phyloP scores from a whole-genome alignment of 495 filamentous ascomycete genomes.

The Jackrogersella minutella region DNA sequence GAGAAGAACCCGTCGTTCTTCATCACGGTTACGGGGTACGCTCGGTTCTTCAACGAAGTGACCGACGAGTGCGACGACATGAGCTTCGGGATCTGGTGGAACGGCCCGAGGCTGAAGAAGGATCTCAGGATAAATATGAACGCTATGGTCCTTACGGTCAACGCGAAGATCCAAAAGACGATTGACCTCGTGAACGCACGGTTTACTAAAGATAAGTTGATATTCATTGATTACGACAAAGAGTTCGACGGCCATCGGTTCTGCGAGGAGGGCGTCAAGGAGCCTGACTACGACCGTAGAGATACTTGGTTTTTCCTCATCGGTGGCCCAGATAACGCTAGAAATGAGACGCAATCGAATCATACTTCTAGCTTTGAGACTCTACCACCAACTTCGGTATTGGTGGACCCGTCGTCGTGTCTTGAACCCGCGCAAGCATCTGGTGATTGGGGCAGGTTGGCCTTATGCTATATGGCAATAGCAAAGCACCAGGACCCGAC shows the following conservation, averaged over 20 bases:
- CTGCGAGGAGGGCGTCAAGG: constrained; percentile 54
- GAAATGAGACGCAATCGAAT: constrained; percentile 15
- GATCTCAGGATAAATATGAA: constrained; percentile 49
- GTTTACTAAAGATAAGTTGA: constrained; percentile 44
- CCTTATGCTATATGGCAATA: constrained; percentile 53
- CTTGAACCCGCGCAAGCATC: constrained; percentile 38
- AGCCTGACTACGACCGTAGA: constrained; percentile 50
- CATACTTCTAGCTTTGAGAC: constrained; percentile 13
- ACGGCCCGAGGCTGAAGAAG: constrained; percentile 46
- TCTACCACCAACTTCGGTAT: constrained; percentile 33
- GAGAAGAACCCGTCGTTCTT: constrained; percentile 49
- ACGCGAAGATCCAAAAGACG: constrained; percentile 43
- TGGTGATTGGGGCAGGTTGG: constrained; percentile 51
- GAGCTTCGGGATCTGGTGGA: constrained; percentile 52
- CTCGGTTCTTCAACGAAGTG: constrained; percentile 57
- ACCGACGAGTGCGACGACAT: constrained; percentile 54
- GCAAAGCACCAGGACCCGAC: constrained; percentile 43
- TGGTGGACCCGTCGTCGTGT: constrained; percentile 47
- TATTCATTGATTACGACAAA: constrained; percentile 55
- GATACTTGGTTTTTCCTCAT: constrained; percentile 61
- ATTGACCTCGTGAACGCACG: constrained; percentile 43
- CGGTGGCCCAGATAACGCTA: constrained; percentile 49
- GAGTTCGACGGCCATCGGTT: constrained; percentile 57
- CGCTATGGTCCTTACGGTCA: constrained; percentile 49
- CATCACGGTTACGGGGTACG: constrained; percentile 57